Evolutionary conservation across 345 rosid genomes (phyloP).

Genomic region (Melaleuca alternifolia): DNA sequence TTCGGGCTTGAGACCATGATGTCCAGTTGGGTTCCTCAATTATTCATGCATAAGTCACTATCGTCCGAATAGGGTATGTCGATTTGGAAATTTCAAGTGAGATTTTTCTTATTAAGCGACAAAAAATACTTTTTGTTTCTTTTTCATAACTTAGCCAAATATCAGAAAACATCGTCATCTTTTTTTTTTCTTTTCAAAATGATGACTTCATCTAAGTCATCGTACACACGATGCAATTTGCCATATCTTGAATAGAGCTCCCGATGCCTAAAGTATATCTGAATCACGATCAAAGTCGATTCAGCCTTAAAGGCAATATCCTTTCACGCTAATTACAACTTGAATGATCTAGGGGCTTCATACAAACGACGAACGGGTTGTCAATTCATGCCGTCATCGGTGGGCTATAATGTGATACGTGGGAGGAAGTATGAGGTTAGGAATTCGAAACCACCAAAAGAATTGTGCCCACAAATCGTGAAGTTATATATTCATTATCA

Average conservation of each 20-base stretch:
- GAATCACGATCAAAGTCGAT: background rate
- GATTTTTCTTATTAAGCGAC: too few species aligned
- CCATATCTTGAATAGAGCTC: background rate
- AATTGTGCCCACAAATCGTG: background rate
- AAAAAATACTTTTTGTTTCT: too few species aligned
- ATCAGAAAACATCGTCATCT: too few species aligned
- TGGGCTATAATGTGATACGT: background rate
- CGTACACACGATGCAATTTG: background rate
- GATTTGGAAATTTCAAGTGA: too few species aligned
- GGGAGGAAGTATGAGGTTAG: background rate
- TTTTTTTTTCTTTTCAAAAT: too few species aligned
- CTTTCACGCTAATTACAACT: background rate
- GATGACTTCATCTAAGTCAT: too few species aligned
- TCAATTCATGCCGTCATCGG: background rate
- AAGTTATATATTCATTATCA: background rate
- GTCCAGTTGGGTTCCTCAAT: too few species aligned
- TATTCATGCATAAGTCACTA: too few species aligned
- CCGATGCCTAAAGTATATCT: rapidly evolving
- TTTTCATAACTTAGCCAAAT: too few species aligned
- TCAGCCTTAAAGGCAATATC: background rate
- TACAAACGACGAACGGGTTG: background rate
- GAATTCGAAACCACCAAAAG: background rate
- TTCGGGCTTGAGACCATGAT: too few species aligned
- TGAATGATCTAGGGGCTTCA: background rate
- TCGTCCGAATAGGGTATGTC: too few species aligned